Evolutionary conservation across 345 rosid species (phyloP), one percentile per base, ranked within the genome.

Genomic region (Capsella bursapastoris): DNA sequence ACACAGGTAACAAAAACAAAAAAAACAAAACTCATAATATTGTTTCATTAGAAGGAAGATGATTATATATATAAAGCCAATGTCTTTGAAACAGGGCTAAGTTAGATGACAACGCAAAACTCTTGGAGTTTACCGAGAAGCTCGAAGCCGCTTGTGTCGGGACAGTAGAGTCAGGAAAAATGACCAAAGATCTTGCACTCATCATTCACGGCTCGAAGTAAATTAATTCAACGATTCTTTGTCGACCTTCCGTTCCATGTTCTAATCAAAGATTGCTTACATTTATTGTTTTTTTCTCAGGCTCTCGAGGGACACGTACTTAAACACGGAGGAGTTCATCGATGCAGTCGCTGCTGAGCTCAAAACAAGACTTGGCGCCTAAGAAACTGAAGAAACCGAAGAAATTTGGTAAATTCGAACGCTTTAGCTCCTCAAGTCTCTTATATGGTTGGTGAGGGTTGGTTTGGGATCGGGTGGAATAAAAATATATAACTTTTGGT

Each of bases 111-210:
- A 92, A 90, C 73, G 75, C 91, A 64, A 81, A 76, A 71, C 94
- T 92, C 40, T 71, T 89, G 84, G 94, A 95, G 29, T 95, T 95
- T 70, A 82, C 91, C 0, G 84, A 90, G 82, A 95, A 92, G 82
- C 96, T 95, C 16, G 99, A 95, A 84, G 97, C 88, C 8, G 96
- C 98, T 44, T 95, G 99, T 70, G 49, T 95, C 38, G 96, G 87
- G 68, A 57, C 81, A 32, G 99, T 95, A 43, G 99, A 95, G 72
- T 87, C 94, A 69, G 98, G 98, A 64, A 95, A 90, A 87, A 95
- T 95, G 99, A 95, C 99, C 69, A 95, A 95, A 79, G 98, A 95
- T 88, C 98, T 95, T 62, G 97, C 99, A 4, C 87, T 95, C 72
- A 72, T 95, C 58, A 85, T 82, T 76, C 91, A 95, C 70, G 97